Conservation (phyloP, 139 green algal species). For the Limnomonas spitsbergensis region DNA sequence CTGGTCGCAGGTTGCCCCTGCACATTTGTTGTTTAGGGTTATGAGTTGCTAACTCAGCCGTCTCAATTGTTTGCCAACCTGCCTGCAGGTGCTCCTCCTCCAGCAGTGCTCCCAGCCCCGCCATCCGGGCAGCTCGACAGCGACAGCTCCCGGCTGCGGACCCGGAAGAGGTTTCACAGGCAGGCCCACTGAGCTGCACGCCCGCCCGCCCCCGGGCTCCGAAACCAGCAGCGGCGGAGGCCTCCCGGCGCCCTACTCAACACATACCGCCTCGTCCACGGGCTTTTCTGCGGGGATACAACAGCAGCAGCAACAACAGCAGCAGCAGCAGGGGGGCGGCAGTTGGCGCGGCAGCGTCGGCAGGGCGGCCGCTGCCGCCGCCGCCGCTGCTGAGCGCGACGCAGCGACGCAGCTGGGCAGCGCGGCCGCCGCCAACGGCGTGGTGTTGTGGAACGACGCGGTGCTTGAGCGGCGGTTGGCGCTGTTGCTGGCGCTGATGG, state of each 20-base stretch:
- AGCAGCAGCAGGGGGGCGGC: neutral
- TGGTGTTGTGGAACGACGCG: neutral
- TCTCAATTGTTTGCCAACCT: too few relatives aligned
- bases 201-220: too few relatives aligned
- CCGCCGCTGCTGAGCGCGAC: neutral
- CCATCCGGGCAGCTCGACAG: neutral
- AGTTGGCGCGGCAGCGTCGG: neutral
- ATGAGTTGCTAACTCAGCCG: too few relatives aligned
- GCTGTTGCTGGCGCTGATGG: constrained; percentile 45
- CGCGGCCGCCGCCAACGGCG: neutral
- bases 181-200: neutral
- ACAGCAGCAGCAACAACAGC: neutral
- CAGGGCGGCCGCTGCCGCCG: neutral
- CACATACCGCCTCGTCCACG: too few relatives aligned
- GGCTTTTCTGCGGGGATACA: neutral
- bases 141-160: neutral
- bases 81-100: constrained; percentile 13
- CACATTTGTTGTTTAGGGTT: too few relatives aligned
- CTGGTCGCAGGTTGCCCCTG: too few relatives aligned
- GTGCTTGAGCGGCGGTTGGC: constrained; percentile 33
- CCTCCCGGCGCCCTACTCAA: too few relatives aligned
- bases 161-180: constrained; percentile 14
- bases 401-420: neutral
- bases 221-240: too few relatives aligned
- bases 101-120: constrained; percentile 7